These are phyloP conservation scores for Phytopythium kandeliae DNA, from an alignment of 352 stramenopile genomes.

Conservation along the genomic window DNA sequence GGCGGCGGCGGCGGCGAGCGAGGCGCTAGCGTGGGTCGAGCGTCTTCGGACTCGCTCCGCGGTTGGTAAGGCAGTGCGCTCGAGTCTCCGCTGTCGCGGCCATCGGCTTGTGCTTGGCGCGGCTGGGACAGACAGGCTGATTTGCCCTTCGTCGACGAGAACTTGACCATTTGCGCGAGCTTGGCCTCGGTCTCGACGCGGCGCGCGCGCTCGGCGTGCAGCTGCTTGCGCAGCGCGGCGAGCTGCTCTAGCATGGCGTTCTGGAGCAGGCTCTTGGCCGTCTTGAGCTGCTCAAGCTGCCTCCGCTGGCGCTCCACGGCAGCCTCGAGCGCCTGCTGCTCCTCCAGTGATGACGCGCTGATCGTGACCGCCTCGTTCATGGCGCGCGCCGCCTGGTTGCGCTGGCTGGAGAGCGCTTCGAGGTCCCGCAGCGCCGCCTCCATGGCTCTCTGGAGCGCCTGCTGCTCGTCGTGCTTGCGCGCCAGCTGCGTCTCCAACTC, in stretches of 20 bases:
- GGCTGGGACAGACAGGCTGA: neutral
- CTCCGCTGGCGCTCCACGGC: slow-evolving; percentile 55
- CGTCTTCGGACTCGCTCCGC: neutral
- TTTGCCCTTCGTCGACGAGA: slow-evolving; percentile 4
- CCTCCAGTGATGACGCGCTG: slow-evolving; percentile 70
- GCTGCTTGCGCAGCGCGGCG: slow-evolving; percentile 64
- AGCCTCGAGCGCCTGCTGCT: slow-evolving; percentile 60
- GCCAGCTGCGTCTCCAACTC: slow-evolving; percentile 35
- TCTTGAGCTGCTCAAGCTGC: slow-evolving; percentile 75
- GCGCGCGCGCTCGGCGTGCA: slow-evolving; percentile 63
- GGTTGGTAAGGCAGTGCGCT: neutral
- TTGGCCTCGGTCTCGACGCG: slow-evolving; percentile 65
- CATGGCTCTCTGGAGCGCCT: slow-evolving; percentile 51
- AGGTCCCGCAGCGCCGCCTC: slow-evolving; percentile 62
- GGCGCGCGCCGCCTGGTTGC: slow-evolving; percentile 69
- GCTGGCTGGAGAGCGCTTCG: slow-evolving; percentile 52
- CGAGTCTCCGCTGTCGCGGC: neutral
- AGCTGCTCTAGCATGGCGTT: slow-evolving; percentile 84
- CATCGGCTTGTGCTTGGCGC: neutral
- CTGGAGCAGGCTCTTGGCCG: slow-evolving; percentile 68
- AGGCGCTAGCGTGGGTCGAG: neutral
- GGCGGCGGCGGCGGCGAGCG: neutral
- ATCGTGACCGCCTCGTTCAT: slow-evolving; percentile 86
- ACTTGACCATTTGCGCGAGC: slow-evolving; percentile 40
- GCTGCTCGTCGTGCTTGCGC: slow-evolving; percentile 43